These are phyloP conservation scores for Sphagnum tenellum DNA, from an alignment of 225 moss, liverwort and hornwort species.

Conservation along the genomic window DNA sequence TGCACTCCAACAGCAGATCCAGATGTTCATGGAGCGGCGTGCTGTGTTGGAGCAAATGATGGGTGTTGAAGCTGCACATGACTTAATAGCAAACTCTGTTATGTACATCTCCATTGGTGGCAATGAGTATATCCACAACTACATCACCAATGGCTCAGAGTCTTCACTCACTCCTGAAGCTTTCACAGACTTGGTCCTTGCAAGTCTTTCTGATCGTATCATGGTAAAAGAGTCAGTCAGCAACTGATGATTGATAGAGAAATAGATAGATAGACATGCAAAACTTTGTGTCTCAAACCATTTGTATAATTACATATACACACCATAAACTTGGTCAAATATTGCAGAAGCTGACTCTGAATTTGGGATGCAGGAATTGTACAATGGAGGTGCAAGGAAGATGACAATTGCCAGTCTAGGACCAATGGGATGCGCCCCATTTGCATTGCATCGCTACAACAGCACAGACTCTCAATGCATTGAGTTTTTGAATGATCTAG, in stretches of 20 bases:
- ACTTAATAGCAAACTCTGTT: slow-evolving; percentile 12
- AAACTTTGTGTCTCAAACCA: too few species aligned
- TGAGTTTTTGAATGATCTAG: slow-evolving; percentile 12
- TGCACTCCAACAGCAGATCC: slow-evolving; percentile 22
- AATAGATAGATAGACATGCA: too few species aligned
- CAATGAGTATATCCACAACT: slow-evolving; percentile 46
- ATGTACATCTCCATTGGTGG: slow-evolving; percentile 23
- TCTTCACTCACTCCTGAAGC: slow-evolving; percentile 17
- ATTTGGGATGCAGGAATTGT: slow-evolving; percentile 11
- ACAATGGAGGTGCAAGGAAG: slow-evolving; percentile 25
- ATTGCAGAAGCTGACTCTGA: too few species aligned
- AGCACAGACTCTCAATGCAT: slow-evolving; percentile 18
- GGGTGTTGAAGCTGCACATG: slow-evolving; percentile 6
- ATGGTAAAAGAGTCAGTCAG: slow-evolving; percentile 5
- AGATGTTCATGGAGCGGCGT: slow-evolving; percentile 26
- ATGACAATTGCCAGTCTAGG: slow-evolving; percentile 16
- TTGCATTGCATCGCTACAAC: slow-evolving; percentile 19
- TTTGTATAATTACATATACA: too few species aligned
- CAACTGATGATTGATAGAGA: neutral
- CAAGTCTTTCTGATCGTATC: slow-evolving; percentile 15
- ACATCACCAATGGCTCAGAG: slow-evolving; percentile 26
- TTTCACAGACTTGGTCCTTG: slow-evolving; percentile 21
- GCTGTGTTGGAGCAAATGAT: slow-evolving; percentile 6
- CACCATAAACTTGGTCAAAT: too few species aligned
- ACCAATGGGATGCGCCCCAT: slow-evolving; percentile 33